A percentile compares a stretch with the other conserved stretches of the same genome.
These are phyloP conservation scores for Sporothrix globosa DNA, from an alignment of 2,329 filamentous ascomycete species.

Conservation along the genomic window DNA sequence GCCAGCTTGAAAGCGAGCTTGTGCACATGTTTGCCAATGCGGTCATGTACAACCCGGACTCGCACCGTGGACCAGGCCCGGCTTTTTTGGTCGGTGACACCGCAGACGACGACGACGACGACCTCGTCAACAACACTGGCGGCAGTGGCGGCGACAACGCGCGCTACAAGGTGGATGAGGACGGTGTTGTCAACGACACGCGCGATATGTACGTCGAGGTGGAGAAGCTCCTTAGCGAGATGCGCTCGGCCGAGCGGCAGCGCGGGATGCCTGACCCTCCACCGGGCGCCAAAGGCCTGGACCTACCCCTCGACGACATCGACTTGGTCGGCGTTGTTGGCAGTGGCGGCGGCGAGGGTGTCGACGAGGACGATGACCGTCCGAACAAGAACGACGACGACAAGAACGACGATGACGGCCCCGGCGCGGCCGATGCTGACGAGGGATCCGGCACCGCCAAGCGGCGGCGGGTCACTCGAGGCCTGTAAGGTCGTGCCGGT, in stretches of 20 bases:
- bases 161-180: constrained; percentile 72
- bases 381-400: neutral
- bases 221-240: constrained; percentile 73
- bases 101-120: constrained; percentile 45
- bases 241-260: constrained; percentile 72
- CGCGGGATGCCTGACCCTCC: constrained; percentile 47
- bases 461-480: constrained; percentile 38
- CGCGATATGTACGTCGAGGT: constrained; percentile 88
- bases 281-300: constrained; percentile 35
- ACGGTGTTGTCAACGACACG: constrained; percentile 84
- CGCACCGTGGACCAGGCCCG: constrained; percentile 68
- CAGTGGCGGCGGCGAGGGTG: constrained; percentile 31
- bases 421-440: constrained; percentile 14
- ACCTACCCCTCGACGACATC: constrained; percentile 29
- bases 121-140: neutral
- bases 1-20: constrained; percentile 88
- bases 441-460: constrained; percentile 37
- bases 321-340: constrained; percentile 23
- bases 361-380: constrained; percentile 26
- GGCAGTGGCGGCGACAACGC: constrained; percentile 49
- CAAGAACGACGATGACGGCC: constrained; percentile 9
- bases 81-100: constrained; percentile 57
- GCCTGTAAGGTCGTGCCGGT: constrained; percentile 26
- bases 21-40: constrained; percentile 98
- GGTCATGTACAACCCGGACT: constrained; percentile 95